A percentile compares a stretch with the other conserved stretches of the same genome.
Evolutionary conservation across 2,329 filamentous ascomycete species (phyloP).

Genomic region (Trichophyton mentagrophytes): DNA sequence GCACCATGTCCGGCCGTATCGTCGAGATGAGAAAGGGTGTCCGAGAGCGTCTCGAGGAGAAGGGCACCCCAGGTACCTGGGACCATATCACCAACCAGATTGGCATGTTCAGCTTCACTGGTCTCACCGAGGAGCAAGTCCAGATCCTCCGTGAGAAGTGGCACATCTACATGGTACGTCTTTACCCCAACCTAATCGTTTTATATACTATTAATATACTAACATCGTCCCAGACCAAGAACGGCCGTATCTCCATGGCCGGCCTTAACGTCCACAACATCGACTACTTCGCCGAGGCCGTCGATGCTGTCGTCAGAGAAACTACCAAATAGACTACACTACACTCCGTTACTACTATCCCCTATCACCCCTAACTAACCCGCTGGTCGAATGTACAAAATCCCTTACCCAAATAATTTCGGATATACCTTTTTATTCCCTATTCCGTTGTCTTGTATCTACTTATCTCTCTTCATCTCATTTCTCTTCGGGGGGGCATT

Average conservation of each 20-base stretch:
- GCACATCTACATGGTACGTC: constrained; percentile 38
- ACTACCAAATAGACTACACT: constrained; percentile 11
- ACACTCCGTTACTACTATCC: neutral
- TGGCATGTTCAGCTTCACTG: constrained; percentile 90
- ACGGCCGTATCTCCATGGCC: constrained; percentile 95
- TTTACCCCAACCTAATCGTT: neutral
- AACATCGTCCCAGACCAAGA: constrained; percentile 55
- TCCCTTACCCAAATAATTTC: neutral
- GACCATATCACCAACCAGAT: constrained; percentile 98
- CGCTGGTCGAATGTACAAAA: neutral
- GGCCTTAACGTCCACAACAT: constrained; percentile 88
- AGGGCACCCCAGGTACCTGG: constrained; percentile 81
- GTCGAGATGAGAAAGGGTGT: constrained; percentile 76
- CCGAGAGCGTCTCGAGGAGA: constrained; percentile 65
- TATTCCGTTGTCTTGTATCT: neutral
- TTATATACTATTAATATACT: constrained; percentile 1
- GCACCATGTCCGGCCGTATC: constrained; percentile 91
- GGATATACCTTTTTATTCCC: neutral
- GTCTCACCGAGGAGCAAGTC: constrained; percentile 39
- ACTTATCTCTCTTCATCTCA: neutral
- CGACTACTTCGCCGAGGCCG: constrained; percentile 81
- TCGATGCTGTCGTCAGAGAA: constrained; percentile 63
- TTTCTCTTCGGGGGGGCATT: neutral
- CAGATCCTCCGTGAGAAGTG: constrained; percentile 34
- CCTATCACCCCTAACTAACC: neutral